Evolutionary conservation across 441 rosid genomes (phyloP).

Genomic region (Daphne laureola): DNA sequence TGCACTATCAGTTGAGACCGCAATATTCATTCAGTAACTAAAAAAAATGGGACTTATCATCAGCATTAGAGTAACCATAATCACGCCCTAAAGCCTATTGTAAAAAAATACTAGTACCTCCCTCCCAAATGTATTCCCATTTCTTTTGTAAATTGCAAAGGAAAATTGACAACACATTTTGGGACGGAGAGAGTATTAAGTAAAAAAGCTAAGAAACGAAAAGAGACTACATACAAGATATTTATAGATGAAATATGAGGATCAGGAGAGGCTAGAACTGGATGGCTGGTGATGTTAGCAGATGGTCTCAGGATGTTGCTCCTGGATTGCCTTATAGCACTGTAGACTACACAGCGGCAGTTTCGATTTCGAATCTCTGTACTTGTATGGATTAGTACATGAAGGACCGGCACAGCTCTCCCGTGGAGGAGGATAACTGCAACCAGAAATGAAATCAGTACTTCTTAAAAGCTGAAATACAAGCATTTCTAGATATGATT

Average conservation of each 20-base stretch:
- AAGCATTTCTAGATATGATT: background rate
- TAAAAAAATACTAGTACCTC: too few species aligned
- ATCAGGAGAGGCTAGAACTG: background rate
- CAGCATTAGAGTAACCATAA: too few species aligned
- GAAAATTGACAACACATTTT: too few species aligned
- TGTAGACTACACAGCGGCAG: conserved; percentile 86
- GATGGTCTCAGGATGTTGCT: conserved; percentile 26
- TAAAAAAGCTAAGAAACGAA: too few species aligned
- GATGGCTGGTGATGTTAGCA: conserved; percentile 17
- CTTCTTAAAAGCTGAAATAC: conserved; percentile 8
- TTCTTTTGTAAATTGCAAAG: too few species aligned
- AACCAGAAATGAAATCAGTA: conserved; percentile 8
- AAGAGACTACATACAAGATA: conserved; percentile 1
- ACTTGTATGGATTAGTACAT: conserved; percentile 68
- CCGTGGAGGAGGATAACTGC: conserved; percentile 88
- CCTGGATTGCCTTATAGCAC: conserved; percentile 79
- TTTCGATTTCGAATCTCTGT: conserved; percentile 76
- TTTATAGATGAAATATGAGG: conserved; percentile 12
- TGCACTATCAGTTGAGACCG: too few species aligned
- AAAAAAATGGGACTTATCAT: too few species aligned
- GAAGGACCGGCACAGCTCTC: conserved; percentile 87
- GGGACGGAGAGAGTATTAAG: too few species aligned
- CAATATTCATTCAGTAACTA: too few species aligned
- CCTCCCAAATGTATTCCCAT: too few species aligned
- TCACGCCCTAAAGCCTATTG: too few species aligned